Evolutionary conservation across 352 stramenopile species (phyloP).

Genomic region (Thalassiosira ordinaria): DNA sequence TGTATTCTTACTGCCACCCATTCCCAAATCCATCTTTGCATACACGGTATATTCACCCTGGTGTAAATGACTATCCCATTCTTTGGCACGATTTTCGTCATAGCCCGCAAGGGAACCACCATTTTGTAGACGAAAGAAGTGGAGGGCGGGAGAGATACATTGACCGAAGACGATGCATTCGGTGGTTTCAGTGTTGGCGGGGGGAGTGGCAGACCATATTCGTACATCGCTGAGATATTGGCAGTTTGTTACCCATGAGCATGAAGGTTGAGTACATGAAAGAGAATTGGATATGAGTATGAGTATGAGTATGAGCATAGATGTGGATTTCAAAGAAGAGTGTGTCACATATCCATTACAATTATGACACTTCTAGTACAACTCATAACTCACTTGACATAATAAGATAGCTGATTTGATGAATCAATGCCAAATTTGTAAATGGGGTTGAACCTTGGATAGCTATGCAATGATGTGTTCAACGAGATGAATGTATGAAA

Average conservation of each 20-base stretch:
- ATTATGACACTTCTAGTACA: background rate
- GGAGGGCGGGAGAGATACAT: background rate
- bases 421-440: constrained; percentile 44
- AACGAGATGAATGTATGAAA: constrained; percentile 2
- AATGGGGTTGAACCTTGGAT: constrained; percentile 7
- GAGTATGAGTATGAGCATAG: background rate
- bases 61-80: constrained; percentile 48
- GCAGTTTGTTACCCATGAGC: background rate
- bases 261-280: background rate
- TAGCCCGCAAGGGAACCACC: constrained; percentile 12
- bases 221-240: background rate
- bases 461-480: background rate
- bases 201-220: background rate
- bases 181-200: background rate
- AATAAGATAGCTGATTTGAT: constrained; percentile 26
- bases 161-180: constrained; percentile 25
- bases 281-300: background rate
- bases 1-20: background rate
- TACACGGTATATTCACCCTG: constrained; percentile 7
- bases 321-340: background rate
- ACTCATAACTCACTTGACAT: constrained; percentile 18
- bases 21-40: background rate
- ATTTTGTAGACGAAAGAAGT: constrained; percentile 25
- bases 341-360: background rate
- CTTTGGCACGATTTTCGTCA: constrained; percentile 8